Conservation (phyloP, 2,329 filamentous ascomycete genomes). For the Pestalotiopsis sp. region DNA sequence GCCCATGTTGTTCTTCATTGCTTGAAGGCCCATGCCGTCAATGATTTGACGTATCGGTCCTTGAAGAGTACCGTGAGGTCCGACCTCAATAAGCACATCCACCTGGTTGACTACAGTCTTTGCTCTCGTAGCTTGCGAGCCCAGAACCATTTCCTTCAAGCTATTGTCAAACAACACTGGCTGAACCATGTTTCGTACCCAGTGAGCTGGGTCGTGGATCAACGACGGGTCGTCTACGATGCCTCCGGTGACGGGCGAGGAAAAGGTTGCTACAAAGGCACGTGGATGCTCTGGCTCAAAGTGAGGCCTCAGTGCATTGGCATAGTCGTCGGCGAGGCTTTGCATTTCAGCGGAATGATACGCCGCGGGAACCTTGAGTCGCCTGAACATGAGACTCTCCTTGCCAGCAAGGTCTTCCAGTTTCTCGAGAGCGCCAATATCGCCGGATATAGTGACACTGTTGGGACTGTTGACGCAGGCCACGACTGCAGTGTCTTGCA, state of each 20-base stretch:
- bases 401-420: constrained; percentile 33
- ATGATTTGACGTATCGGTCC: constrained; percentile 19
- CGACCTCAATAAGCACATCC: constrained; percentile 9
- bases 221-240: background rate
- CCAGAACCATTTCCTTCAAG: constrained; percentile 34
- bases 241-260: constrained; percentile 7
- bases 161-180: constrained; percentile 31
- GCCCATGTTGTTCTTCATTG: background rate
- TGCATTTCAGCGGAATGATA: constrained; percentile 33
- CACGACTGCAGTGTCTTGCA: constrained; percentile 38
- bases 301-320: constrained; percentile 1
- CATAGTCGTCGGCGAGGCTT: constrained; percentile 20
- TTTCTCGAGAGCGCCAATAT: constrained; percentile 39
- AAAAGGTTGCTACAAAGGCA: background rate
- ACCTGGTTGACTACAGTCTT: constrained; percentile 15
- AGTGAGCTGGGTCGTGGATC: constrained; percentile 19
- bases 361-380: constrained; percentile 24
- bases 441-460: constrained; percentile 50
- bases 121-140: constrained; percentile 20
- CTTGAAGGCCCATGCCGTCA: constrained; percentile 8
- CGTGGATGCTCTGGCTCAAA: background rate
- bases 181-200: constrained; percentile 25
- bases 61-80: constrained; percentile 8
- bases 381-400: constrained; percentile 15
- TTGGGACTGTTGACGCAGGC: constrained; percentile 39